These are phyloP conservation scores for Boletus subparvulus DNA, from an alignment of 768 basidiomycete genomes.

Conservation along the genomic window DNA sequence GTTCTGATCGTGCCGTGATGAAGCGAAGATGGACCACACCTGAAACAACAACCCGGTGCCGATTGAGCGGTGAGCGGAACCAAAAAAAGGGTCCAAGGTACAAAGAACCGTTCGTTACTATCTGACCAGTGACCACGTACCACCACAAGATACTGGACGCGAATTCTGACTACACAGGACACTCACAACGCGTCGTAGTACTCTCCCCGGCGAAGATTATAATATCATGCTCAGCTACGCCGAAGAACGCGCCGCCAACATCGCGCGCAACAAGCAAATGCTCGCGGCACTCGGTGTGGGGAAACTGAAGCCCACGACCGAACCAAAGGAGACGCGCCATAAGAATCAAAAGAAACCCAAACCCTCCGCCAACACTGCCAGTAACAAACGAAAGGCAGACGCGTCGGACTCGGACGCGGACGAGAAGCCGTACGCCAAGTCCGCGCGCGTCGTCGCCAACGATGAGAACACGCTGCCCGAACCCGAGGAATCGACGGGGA, in stretches of 20 bases:
- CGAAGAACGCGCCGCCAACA: conserved; percentile 36
- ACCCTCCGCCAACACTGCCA: neutral
- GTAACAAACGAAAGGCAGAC: conserved; percentile 45
- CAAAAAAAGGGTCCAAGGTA: neutral
- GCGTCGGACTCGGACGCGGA: conserved; percentile 15
- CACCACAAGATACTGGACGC: neutral
- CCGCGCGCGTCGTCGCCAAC: conserved; percentile 11
- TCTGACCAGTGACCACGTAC: too few relatives aligned
- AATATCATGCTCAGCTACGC: conserved; percentile 30
- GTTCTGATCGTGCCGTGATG: too few relatives aligned
- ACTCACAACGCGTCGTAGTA: neutral
- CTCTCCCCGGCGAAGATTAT: neutral
- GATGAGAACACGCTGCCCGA: conserved; percentile 21
- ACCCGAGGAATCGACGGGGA: conserved; percentile 2
- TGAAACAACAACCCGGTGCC: neutral
- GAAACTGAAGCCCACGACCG: conserved; percentile 42
- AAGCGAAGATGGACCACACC: too few relatives aligned
- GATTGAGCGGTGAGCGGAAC: neutral
- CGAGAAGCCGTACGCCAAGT: conserved; percentile 26
- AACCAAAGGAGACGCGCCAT: conserved; percentile 44
- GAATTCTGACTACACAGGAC: neutral
- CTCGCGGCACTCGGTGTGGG: conserved; percentile 43
- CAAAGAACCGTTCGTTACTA: too few relatives aligned
- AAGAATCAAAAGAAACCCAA: conserved; percentile 7
- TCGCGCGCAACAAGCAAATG: conserved; percentile 43